Conservation (phyloP, 805 yeast species). For the Saturnispora quitensis region DNA sequence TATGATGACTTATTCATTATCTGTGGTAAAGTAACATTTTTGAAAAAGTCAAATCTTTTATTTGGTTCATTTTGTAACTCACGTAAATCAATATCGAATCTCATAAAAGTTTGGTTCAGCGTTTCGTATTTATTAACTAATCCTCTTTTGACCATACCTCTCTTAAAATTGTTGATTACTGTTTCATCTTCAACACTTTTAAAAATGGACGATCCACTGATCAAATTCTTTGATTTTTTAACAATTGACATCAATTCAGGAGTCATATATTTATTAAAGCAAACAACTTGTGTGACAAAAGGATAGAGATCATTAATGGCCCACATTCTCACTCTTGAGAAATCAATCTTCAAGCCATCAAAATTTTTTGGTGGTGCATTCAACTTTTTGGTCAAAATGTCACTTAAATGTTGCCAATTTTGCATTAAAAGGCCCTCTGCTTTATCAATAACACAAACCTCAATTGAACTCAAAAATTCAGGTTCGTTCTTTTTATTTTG, state of each 20-base stretch:
- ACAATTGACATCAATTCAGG: constrained; percentile 71
- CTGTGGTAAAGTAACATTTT: constrained; percentile 66
- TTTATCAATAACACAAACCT: constrained; percentile 69
- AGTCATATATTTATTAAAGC: constrained; percentile 66
- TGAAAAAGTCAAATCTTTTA: constrained; percentile 72
- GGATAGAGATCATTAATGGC: constrained; percentile 74
- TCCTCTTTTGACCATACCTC: constrained; percentile 21
- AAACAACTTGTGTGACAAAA: constrained; percentile 65
- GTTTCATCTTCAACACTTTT: constrained; percentile 37
- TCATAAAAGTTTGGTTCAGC: constrained; percentile 59
- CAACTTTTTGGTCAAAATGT: constrained; percentile 50
- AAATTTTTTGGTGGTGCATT: constrained; percentile 69
- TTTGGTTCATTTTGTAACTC: constrained; percentile 55
- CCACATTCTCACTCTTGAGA: constrained; percentile 88
- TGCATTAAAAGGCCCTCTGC: constrained; percentile 85
- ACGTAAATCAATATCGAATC: constrained; percentile 51
- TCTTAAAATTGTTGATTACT: constrained; percentile 50
- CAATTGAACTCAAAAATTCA: constrained; percentile 74
- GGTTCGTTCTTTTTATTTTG: constrained; percentile 24
- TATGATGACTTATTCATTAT: constrained; percentile 49
- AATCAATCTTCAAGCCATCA: constrained; percentile 63
- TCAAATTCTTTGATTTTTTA: constrained; percentile 34
- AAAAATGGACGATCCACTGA: constrained; percentile 48
- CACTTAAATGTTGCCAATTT: constrained; percentile 77
- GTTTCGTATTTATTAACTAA: constrained; percentile 31